These are phyloP conservation scores for Cynanchum wilfordii DNA, from an alignment of 257 asterid genomes.

Conservation along the genomic window DNA sequence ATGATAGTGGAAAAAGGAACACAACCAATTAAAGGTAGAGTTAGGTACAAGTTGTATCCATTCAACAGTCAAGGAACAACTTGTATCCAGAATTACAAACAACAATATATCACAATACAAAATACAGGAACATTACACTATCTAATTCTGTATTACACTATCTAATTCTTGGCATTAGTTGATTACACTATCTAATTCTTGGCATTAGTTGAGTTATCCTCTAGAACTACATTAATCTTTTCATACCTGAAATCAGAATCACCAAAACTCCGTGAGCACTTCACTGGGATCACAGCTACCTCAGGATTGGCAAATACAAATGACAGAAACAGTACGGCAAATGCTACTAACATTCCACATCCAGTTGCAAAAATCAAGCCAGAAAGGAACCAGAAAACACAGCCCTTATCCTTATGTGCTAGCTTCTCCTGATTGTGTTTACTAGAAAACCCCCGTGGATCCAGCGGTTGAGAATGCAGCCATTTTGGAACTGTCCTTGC, in stretches of 20 bases:
- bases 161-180: slow-evolving; percentile 42
- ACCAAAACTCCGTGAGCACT: slow-evolving; percentile 36
- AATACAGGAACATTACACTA: slow-evolving; percentile 23
- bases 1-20: not conserved
- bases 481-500: slow-evolving; percentile 53
- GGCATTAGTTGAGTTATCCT: slow-evolving; percentile 31
- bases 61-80: not conserved
- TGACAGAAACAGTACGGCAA: slow-evolving; percentile 50
- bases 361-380: slow-evolving; percentile 59
- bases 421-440: slow-evolving; percentile 27
- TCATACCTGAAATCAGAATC: slow-evolving; percentile 68
- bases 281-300: slow-evolving; percentile 37
- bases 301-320: slow-evolving; percentile 37
- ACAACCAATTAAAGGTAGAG: not conserved
- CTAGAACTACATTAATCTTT: slow-evolving; percentile 53
- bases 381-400: slow-evolving; percentile 48
- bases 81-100: not conserved
- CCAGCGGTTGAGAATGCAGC: slow-evolving; percentile 67
- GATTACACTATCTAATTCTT: slow-evolving; percentile 36
- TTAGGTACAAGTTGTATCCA: not conserved
- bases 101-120: slow-evolving; percentile 9
- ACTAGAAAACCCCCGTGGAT: slow-evolving; percentile 37
- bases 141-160: slow-evolving; percentile 34
- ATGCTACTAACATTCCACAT: slow-evolving; percentile 48
- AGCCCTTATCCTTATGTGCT: slow-evolving; percentile 32